Base-by-base conservation (phyloP, 805 yeast genomes). In the Suhomyces pyralidae region DNA sequence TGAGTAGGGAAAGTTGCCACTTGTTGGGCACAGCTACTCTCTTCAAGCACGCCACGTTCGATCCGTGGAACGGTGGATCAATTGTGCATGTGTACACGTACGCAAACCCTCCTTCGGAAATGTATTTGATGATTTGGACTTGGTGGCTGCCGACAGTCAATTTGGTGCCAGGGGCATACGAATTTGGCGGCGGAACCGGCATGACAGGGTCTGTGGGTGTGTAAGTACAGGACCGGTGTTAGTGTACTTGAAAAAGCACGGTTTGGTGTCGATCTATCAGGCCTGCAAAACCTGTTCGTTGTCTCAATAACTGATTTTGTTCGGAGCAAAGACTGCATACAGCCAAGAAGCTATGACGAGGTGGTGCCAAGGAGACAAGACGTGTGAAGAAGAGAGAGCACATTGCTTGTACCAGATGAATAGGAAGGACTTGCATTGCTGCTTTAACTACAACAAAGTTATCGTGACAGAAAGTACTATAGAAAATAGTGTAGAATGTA, bases 11-110 rank as follows among this genome's bases (percentile, higher is more conserved):
- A 65, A 94, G 77, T 49, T 87, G 88, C 62, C 84, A 81, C 69
- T 94, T 94, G 65, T 87, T 90, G 3, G 97, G 97, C 3, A 94
- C 99, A 30, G 86, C 86, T n/a, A 94, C 98, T 57, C 99, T 80
- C 69, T 94, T 94, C 62, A 94, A 76, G 66, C 98, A 94, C 5
- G 93, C 97, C 10, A 78, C 68, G 51, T 68, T 69, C 48, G 77
- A 68, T 17, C 82, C 83, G 14, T 79, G 75, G 57, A 76, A 74
- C 55, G 82, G 81, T 6, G 91, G 91, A 25, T 80, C 76, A 17
- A 88, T 82, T 46, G 79, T 79, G 55, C 91, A 93, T 15, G 87
- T 81, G 68, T 94, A 94, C 5, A 94, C 97, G 66, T 89, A 96
- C 9, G 99, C 98, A 77, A 90, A 94, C 12, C 99, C 99, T 46